These are phyloP conservation scores for Allium fistulosum DNA, from an alignment of 106 monocot genomes.

Conservation along the genomic window DNA sequence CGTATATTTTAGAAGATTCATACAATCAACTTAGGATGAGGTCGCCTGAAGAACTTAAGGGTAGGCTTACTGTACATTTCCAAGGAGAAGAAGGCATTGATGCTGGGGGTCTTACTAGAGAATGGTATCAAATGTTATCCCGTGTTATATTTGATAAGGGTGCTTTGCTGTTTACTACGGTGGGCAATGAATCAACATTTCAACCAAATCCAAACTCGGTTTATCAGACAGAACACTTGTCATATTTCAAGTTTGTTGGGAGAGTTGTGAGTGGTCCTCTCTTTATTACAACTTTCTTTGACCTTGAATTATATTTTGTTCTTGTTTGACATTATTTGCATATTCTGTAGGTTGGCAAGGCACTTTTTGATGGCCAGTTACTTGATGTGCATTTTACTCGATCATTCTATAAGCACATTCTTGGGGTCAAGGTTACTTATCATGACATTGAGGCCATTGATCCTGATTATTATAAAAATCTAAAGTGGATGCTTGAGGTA, in stretches of 20 bases:
- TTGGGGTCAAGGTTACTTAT: constrained; percentile 92
- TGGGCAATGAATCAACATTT: constrained; percentile 92
- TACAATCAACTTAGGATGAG: constrained; percentile 95
- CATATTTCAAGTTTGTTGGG: constrained; percentile 99
- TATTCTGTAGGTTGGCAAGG: constrained; percentile 76
- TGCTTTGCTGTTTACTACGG: constrained; percentile 92
- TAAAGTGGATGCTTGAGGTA: constrained; percentile 99
- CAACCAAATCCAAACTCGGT: constrained; percentile 99
- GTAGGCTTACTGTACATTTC: constrained; percentile 89
- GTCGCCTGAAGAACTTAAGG: constrained; percentile 84
- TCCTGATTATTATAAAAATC: constrained; percentile 87
- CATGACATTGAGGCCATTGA: constrained; percentile 98
- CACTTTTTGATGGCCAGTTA: constrained; percentile 93
- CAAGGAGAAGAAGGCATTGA: constrained; percentile 99
- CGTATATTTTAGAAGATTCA: constrained; percentile 93
- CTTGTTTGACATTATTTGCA: constrained; percentile 2
- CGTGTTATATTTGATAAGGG: constrained; percentile 96
- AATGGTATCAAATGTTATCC: constrained; percentile 91
- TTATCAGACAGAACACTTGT: constrained; percentile 95
- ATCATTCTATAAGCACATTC: constrained; percentile 98
- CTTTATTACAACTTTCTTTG: constrained; percentile 12
- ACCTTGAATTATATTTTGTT: background rate
- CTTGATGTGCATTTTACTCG: constrained; percentile 97
- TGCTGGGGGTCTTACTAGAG: constrained; percentile 95
- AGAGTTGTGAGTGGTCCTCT: constrained; percentile 62